Evolutionary conservation across 1,139 yeast genomes (phyloP), one percentile per base, ranked within the genome.

Genomic region (Kluyveromyces sp.): DNA sequence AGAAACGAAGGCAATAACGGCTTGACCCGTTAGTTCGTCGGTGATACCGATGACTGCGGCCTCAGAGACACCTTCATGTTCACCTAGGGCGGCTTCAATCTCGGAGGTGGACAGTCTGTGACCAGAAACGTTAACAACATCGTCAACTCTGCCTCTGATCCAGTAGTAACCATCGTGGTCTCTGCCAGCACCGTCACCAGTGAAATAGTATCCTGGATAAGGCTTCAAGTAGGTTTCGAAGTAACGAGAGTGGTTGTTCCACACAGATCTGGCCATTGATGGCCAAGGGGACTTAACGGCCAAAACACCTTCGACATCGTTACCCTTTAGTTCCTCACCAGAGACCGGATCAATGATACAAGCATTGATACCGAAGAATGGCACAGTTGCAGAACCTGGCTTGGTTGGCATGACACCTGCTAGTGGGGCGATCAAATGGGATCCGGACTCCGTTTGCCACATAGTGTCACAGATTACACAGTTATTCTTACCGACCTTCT

Each of bases 381-480:
- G 97, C 54, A 87, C 77, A 40, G 96, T 83, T 16, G 97, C 97
- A 44, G 95, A 83, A 57, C 98, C 98, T 40, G 98, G 97, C 70
- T 92, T 92, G 64, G 92, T 86, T 61, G 96, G 95, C 47, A 86
- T 79, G 38, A 86, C 80, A 67, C 97, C 97, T 32, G 97, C 95
- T 58, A 89, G 69, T 56, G 97, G 96, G 36, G 96, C 92, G 66
- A 92, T 87, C 64, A 92, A 77, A 66, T 92, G 96, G 40, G 96
- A 84, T 48, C 98, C 98, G 15, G 95, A 83, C 71, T 92, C 98
- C 25, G 98, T 92, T 72, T 92, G 96, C 98, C 98, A 92, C 77
- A 89, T 88, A 41, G 98, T 92, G 69, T 92, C 98, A 61, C 92
- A 77, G 54, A 92, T 80, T 47, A 77, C 78, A 68, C 96, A 87